A percentile compares a stretch with the other conserved stretches of the same genome.
These are phyloP conservation scores for Linum tenue DNA, from an alignment of 345 rosid species.

Conservation along the genomic window DNA sequence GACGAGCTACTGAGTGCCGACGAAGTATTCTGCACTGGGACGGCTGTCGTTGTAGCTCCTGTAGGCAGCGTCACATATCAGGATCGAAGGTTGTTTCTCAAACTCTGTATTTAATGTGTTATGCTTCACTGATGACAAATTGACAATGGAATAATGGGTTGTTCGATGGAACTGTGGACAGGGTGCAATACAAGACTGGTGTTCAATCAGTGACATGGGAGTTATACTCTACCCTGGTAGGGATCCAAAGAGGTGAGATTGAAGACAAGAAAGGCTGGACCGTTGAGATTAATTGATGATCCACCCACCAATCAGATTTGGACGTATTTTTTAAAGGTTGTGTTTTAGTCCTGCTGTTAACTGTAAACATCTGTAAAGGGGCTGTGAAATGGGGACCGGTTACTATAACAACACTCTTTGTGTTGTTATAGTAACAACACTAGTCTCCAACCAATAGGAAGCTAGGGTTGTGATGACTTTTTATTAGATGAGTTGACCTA, in stretches of 20 bases:
- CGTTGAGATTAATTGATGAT: slow-evolving; percentile 5
- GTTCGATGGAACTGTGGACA: background rate
- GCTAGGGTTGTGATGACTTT: no score
- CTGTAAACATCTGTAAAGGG: no score
- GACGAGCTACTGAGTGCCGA: slow-evolving; percentile 41
- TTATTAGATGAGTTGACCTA: no score
- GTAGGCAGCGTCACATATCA: slow-evolving; percentile 38
- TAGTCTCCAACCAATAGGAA: no score
- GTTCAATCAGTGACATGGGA: slow-evolving; percentile 2
- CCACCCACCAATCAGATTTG: no score
- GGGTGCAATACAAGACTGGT: slow-evolving; percentile 13
- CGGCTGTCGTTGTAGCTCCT: slow-evolving; percentile 46
- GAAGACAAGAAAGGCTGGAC: slow-evolving; percentile 26
- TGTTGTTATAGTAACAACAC: no score
- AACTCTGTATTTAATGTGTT: slow-evolving; percentile 23
- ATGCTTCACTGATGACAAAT: no score
- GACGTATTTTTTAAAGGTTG: no score
- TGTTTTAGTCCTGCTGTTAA: no score
- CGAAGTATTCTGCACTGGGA: slow-evolving; percentile 52
- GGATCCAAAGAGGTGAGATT: slow-evolving; percentile 21
- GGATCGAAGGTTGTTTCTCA: slow-evolving; percentile 23
- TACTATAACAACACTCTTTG: no score
- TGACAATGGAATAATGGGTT: background rate
- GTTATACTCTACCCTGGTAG: slow-evolving; percentile 16
- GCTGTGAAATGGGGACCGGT: no score